Evolutionary conservation across 257 asterid genomes (phyloP).

Genomic region (Capsicum chinense): DNA sequence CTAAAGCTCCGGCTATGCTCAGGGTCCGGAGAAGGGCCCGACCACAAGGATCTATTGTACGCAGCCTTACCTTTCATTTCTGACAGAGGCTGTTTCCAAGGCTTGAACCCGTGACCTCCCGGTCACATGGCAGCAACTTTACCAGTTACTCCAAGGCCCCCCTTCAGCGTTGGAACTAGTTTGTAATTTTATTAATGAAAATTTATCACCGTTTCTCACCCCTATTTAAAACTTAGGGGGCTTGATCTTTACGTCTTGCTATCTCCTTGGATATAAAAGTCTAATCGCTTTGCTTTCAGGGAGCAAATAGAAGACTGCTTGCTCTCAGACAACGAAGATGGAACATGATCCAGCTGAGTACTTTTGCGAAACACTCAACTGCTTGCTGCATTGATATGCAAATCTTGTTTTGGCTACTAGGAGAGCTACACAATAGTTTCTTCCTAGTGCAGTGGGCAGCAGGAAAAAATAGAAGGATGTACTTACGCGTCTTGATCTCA

Average conservation of each 20-base stretch:
- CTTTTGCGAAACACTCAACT: not conserved
- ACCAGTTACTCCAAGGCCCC: too few species aligned
- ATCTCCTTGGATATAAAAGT: not conserved
- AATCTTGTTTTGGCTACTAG: not conserved
- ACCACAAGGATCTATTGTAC: too few species aligned
- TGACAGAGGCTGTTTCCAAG: too few species aligned
- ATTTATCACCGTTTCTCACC: not conserved
- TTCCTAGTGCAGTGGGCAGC: not conserved
- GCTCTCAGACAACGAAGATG: constrained; percentile 70
- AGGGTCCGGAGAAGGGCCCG: too few species aligned
- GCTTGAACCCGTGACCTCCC: too few species aligned
- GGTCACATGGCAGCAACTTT: too few species aligned
- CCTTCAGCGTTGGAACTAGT: not conserved
- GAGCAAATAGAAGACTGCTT: constrained; percentile 76
- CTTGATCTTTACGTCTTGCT: not conserved
- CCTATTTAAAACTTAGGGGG: not conserved
- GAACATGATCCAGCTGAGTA: constrained; percentile 39
- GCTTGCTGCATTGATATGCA: not conserved
- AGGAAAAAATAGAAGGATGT: not conserved
- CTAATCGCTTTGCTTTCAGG: constrained; percentile 40
- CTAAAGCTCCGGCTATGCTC: too few species aligned
- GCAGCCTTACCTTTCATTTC: too few species aligned
- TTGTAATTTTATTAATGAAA: not conserved
- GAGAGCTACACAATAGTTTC: not conserved
- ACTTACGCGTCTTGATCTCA: not conserved